phyloP scores from a whole-genome alignment of 805 yeast genomes.

The Teunomyces barrocoloradensis region DNA sequence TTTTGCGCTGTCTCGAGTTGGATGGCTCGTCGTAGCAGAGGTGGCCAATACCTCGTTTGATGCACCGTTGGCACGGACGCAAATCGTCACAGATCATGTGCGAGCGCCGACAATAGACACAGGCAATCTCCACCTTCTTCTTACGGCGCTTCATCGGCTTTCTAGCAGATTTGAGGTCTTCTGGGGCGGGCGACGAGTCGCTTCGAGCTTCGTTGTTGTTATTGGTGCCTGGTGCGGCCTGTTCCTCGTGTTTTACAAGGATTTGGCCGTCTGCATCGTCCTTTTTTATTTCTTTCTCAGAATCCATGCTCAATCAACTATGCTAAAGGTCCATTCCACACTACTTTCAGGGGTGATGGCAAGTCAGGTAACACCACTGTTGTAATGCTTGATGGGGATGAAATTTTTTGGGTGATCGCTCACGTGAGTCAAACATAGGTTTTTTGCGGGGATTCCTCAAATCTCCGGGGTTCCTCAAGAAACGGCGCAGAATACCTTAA shows the following conservation, averaged over 20 bases:
- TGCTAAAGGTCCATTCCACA: slow-evolving; percentile 1
- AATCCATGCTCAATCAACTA: neutral
- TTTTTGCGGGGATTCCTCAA: slow-evolving; percentile 3
- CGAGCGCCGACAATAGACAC: slow-evolving; percentile 88
- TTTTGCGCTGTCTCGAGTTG: slow-evolving; percentile 39
- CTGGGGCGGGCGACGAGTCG: neutral
- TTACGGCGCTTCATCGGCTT: slow-evolving; percentile 28
- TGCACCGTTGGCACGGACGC: slow-evolving; percentile 76
- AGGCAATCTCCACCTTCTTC: slow-evolving; percentile 63
- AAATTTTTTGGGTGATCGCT: slow-evolving; percentile 3
- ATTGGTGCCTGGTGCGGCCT: slow-evolving; percentile 1
- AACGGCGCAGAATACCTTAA: too few relatives aligned
- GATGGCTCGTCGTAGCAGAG: slow-evolving; percentile 76
- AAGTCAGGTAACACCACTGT: neutral
- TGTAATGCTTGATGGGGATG: neutral
- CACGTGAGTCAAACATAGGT: neutral
- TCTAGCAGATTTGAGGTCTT: slow-evolving; percentile 4
- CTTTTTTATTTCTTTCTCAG: neutral
- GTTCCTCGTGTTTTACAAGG: neutral
- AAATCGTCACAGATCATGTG: slow-evolving; percentile 90
- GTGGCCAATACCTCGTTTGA: slow-evolving; percentile 85
- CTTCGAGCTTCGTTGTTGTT: neutral
- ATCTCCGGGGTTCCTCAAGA: neutral
- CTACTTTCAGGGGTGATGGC: neutral
- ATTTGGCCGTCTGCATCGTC: neutral